phyloP scores from a whole-genome alignment of 1,284 basidiomycete species.

The Xanthoconium separans region DNA sequence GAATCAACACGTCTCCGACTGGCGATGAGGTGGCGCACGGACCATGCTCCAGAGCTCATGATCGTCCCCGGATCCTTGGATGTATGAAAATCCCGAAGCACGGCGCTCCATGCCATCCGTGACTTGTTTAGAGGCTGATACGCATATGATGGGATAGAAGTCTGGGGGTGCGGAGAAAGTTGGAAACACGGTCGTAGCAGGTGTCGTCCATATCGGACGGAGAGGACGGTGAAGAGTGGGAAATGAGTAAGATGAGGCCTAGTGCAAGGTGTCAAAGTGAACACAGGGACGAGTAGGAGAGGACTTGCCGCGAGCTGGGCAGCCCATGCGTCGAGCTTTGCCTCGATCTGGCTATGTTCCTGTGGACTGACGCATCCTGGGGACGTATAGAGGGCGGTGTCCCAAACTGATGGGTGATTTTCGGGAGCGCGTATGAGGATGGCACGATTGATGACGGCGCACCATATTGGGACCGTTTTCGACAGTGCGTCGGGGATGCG shows the following conservation, averaged over 20 bases:
- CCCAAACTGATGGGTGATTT: constrained; percentile 41
- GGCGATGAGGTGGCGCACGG: constrained; percentile 17
- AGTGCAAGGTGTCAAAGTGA: not conserved
- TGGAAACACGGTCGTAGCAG: constrained; percentile 48
- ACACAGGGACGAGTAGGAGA: too few relatives aligned
- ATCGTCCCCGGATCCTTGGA: constrained; percentile 89
- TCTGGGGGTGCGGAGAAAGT: constrained; percentile 26
- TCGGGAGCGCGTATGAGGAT: constrained; percentile 34
- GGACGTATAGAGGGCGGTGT: constrained; percentile 62
- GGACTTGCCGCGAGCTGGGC: constrained; percentile 50
- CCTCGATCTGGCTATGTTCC: constrained; percentile 75
- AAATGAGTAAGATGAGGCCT: constrained; percentile 55
- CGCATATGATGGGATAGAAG: constrained; percentile 71
- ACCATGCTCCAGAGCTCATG: constrained; percentile 86
- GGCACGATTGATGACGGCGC: constrained; percentile 85
- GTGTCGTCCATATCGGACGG: constrained; percentile 69
- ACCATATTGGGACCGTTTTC: constrained; percentile 97
- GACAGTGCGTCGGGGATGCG: constrained; percentile 92
- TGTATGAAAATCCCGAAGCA: constrained; percentile 66
- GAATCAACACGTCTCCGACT: not conserved
- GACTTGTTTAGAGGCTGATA: constrained; percentile 74
- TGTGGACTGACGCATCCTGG: constrained; percentile 62
- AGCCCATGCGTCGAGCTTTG: constrained; percentile 65
- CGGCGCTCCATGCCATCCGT: constrained; percentile 58
- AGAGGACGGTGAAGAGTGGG: constrained; percentile 52